These are phyloP conservation scores for Pisolithus albus DNA, from an alignment of 768 basidiomycete species.

Conservation along the genomic window DNA sequence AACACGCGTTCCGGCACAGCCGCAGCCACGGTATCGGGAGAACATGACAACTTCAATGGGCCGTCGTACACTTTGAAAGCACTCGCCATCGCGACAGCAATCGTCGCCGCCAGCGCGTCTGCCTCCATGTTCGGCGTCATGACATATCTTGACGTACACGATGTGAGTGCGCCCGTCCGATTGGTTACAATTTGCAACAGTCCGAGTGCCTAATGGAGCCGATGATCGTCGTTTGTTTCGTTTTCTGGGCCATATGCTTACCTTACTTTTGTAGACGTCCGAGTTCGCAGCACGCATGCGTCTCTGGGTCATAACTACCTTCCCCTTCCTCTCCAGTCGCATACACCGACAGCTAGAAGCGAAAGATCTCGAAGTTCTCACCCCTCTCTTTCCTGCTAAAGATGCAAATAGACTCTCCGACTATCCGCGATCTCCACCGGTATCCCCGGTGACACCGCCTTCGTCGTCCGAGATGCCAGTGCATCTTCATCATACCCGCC, in stretches of 20 bases:
- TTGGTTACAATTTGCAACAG: neutral
- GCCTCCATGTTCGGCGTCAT: slow-evolving; percentile 44
- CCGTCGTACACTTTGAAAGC: slow-evolving; percentile 55
- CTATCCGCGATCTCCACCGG: neutral
- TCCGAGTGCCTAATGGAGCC: neutral
- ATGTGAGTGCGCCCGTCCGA: slow-evolving; percentile 36
- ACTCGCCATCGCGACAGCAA: slow-evolving; percentile 55
- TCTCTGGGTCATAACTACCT: slow-evolving; percentile 33
- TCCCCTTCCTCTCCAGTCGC: slow-evolving; percentile 44
- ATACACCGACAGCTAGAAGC: slow-evolving; percentile 42
- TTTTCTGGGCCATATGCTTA: neutral
- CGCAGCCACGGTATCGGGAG: neutral
- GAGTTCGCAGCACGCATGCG: slow-evolving; percentile 61
- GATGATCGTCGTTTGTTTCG: no score
- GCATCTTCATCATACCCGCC: neutral
- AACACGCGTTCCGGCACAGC: no score
- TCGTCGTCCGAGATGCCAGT: neutral
- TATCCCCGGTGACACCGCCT: neutral
- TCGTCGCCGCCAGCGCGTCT: slow-evolving; percentile 46
- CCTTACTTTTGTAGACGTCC: slow-evolving; percentile 34
- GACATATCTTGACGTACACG: slow-evolving; percentile 44
- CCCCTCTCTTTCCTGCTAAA: neutral
- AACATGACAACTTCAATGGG: slow-evolving; percentile 38
- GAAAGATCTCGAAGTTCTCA: slow-evolving; percentile 15
- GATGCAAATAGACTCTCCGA: neutral